Evolutionary conservation across 306 rosid genomes (phyloP), one percentile per base, ranked within the genome.

Genomic region (Gastrolobium villosum): DNA sequence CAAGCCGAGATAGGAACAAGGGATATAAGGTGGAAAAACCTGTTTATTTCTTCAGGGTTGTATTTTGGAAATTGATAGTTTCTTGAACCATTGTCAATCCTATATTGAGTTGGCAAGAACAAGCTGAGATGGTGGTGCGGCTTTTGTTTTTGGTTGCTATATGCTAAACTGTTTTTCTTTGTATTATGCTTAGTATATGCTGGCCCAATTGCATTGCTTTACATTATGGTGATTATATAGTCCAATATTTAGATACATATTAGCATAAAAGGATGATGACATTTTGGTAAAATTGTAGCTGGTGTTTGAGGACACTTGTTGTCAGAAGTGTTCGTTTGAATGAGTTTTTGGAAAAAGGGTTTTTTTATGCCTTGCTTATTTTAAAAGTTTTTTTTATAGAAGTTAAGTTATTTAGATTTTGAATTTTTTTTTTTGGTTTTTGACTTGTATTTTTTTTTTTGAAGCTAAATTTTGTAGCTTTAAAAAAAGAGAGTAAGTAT

Each of bases 121-220:
- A 76, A 67, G 72, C 68, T 53, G 81, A 74, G 78, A 77, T 77
- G 74, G 82, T 79, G 77, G 65, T 78, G 87, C 84, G 87, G 90
- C 83, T 74, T 32, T 75, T 79, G 0, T 37, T 36, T n/a, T 37
- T 8, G 39, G 70, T 50, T 48, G 69, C 56, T 78, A 76, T 49
- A 81, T 81, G 65, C 40, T 57, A 0, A 4, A 28, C 43, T 65
- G 40, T 45, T 77, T 70, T 75, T 11, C 31, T 31, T 14, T 63
- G 3, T 20, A 57, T 66, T 63, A 34, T 79, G 71, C 67, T 41
- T 61, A 75, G 10, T 20, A 59, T 72, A 44, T 65, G 14, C 13
- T 66, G 59, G 60, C 48, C 59, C 75, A 7, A 50, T 76, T 71
- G 64, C 73, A 34, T 72, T 84, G 70, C 61, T 44, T 49, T 52